Evolutionary conservation across 768 basidiomycete genomes (phyloP), one percentile per base, ranked within the genome.

Genomic region (Hygrophorus pudorinus): DNA sequence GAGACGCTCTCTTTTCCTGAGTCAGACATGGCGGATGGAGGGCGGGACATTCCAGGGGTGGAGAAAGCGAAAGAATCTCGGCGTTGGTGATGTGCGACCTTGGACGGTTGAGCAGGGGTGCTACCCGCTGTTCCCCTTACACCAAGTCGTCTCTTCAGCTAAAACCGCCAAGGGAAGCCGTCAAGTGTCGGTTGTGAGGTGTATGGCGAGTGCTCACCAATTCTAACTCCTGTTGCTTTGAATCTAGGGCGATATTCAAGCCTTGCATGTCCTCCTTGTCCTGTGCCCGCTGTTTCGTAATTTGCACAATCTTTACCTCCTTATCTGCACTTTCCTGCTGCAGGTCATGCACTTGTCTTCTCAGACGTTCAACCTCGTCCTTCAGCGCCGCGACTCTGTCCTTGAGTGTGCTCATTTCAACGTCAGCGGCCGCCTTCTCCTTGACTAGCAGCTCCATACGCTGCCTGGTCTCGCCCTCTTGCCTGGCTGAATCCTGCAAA

Each of bases 171-270:
- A n/a, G 30, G 18, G 54, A 17, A 32, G 37, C 14, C 31, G 21
- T 13, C 48, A 1, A 9, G 18, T 8, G 21, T 21, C 41, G 5
- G 27, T 7, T 24, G 24, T 24, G 29, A 27, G 17, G 44, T 34
- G 27, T 50, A 41, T 24, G 31, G 11, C 32, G n/a, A n/a, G n/a
- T n/a, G 53, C 44, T 70, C 77, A 96, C 92, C 60, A 93, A 57
- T 58, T 94, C 90, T 31, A 96, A 65, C 59, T 94, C 92, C 59
- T 93, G 90, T 55, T 96, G 92, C 63, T 96, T 96, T 18, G 89
- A 81, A 61, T 93, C 89, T 43, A 96, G 63, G 0, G 91, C 92
- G 29, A 93, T 90, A 54, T 94, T 92, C 53, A 94, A 63, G n/a
- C 86, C 84, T 38, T 74, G 62, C 16, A 85, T 59, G 60, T 94